Percentiles rank a stretch among this genome's conserved stretches.
phyloP scores from a whole-genome alignment of 306 rosid species.

The Begonia fuchsioides region DNA sequence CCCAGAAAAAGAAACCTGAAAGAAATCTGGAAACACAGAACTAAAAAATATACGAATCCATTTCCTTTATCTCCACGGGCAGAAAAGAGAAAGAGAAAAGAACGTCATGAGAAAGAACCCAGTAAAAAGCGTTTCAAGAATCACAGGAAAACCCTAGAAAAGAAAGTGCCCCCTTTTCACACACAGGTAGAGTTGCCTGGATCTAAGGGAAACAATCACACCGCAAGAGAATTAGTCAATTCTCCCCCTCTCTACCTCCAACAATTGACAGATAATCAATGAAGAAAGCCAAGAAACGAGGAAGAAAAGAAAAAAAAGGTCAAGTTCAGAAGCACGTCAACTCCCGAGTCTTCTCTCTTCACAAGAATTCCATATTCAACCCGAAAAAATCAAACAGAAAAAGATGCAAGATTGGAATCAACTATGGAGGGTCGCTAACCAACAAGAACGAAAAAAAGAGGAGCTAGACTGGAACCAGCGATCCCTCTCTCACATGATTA shows the following conservation, averaged over 20 bases:
- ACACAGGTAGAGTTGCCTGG: conserved; percentile 72
- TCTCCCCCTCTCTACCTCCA: conserved; percentile 18
- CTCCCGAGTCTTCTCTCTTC: conserved; percentile 20
- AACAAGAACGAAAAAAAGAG: conserved; percentile 16
- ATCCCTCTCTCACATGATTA: conserved; percentile 1
- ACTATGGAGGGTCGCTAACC: conserved; percentile 18
- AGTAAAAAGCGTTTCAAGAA: conserved; percentile 47
- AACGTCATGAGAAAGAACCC: conserved; percentile 53
- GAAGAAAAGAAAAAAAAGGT: conserved; percentile 15
- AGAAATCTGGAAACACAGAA: conserved; percentile 8
- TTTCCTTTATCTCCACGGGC: conserved; percentile 42
- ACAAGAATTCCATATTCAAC: conserved; percentile 9
- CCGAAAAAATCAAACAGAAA: conserved; percentile 38
- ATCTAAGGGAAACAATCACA: conserved; percentile 73
- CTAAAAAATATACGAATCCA: conserved; percentile 24
- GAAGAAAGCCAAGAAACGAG: conserved; percentile 11
- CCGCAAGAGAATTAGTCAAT: conserved; percentile 29
- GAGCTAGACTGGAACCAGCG: conserved; percentile 17
- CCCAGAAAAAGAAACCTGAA: conserved; percentile 35
- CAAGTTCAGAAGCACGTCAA: conserved; percentile 59
- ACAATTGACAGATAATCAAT: conserved; percentile 21
- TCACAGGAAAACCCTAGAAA: conserved; percentile 70
- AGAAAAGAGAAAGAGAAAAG: conserved; percentile 27
- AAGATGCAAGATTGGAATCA: conserved; percentile 16
- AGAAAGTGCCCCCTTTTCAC: conserved; percentile 32